Base-by-base conservation (phyloP, 148 eudicot genomes). In the Hydrangea macrophylla region DNA sequence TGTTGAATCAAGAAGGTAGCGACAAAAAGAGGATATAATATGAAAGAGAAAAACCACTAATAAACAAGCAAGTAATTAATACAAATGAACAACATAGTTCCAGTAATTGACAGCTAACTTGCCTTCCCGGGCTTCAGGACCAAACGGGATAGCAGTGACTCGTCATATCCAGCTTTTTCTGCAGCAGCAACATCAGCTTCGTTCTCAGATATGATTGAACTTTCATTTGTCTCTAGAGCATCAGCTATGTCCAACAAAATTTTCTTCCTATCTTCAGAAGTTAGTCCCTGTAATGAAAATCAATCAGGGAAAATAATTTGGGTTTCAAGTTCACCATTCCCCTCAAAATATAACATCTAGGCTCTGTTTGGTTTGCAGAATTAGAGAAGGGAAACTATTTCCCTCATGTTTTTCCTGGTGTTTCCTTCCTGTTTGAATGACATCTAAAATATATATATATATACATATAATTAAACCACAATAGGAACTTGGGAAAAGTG, bases 141-240 rank as follows among this genome's bases (percentile, higher is more conserved):
- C 69, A 79, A 62, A 31, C 86, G 83, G 35, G 83, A 55, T 68
- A 82, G 40, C 58, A 82, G 68, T 12, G 83, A 70, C 45, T 68
- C 60, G 13, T 76, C 83, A 70, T 82, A 79, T 58, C 81, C 81
- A 55, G 59, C 65, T n/a, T 44, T 66, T 39, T 53, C 70, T 31
- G 85, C 95, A 42, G 81, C 86, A 69, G 73, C 65, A 72, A 89
- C 79, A 80, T 92, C 86, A 58, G 69, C 77, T 51, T 67, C 79
- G 60, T 82, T 82, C 72, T 71, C 83, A 55, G 44, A 62, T 64
- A 57, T 28, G 56, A 82, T 82, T 24, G 55, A 25, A 45, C 53
- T 68, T 68, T 73, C 83, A 60, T 71, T 79, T 63, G 45, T 77
- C 51, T 82, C 96, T 67, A 92, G 68, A 11, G 83, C 78, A 76